These are phyloP conservation scores for Bruguiera parviflora DNA, from an alignment of 345 rosid genomes.

Conservation along the genomic window DNA sequence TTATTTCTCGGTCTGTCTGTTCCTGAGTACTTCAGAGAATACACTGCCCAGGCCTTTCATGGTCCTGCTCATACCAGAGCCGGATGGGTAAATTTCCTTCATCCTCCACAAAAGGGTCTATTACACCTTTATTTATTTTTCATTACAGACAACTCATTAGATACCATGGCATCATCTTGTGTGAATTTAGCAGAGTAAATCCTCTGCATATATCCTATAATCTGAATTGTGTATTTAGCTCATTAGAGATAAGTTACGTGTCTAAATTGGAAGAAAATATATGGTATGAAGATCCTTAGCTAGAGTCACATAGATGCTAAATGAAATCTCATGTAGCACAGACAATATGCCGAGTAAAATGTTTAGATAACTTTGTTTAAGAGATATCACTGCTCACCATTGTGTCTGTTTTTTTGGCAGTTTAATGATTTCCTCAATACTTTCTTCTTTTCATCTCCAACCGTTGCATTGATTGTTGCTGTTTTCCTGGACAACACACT, in stretches of 20 bases:
- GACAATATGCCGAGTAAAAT: no score
- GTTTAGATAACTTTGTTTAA: no score
- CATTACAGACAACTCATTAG: no score
- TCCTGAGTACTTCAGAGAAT: slow-evolving; percentile 86
- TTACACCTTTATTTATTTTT: background rate
- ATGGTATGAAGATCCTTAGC: no score
- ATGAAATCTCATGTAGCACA: no score
- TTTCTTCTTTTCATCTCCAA: slow-evolving; percentile 84
- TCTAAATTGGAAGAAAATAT: no score
- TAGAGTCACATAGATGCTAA: no score
- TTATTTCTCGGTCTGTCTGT: slow-evolving; percentile 84
- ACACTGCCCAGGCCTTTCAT: slow-evolving; percentile 70
- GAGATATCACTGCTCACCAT: background rate
- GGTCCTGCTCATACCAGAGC: slow-evolving; percentile 90
- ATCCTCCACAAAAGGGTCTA: background rate
- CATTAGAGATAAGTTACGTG: no score
- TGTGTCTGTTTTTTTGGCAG: slow-evolving; percentile 33
- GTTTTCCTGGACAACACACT: slow-evolving; percentile 91
- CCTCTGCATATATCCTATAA: no score
- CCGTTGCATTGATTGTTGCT: slow-evolving; percentile 70
- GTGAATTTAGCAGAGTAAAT: no score
- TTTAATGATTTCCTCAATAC: slow-evolving; percentile 96
- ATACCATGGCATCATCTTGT: no score
- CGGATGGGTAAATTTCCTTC: slow-evolving; percentile 62
- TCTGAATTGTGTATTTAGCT: no score